Percentiles rank a stretch among this genome's conserved stretches.
Conservation (phyloP, 257 asterid species). For the Scutellaria minor region DNA sequence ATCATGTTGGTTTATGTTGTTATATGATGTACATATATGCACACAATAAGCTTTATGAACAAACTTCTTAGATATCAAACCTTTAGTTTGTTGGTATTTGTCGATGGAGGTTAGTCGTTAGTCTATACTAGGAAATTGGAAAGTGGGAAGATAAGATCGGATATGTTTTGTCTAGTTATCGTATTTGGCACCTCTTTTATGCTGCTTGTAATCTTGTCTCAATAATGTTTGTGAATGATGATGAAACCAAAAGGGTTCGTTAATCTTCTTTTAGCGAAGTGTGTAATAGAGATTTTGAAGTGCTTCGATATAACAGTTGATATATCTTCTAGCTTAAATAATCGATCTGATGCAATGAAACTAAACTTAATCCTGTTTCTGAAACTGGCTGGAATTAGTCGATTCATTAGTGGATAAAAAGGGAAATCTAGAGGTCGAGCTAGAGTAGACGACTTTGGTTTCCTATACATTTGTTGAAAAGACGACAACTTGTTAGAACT, state of each 20-base stretch:
- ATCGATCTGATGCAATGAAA: not conserved
- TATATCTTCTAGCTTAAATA: not conserved
- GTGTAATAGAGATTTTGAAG: not conserved
- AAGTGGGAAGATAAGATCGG: not conserved
- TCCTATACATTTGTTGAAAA: slow-evolving; percentile 1
- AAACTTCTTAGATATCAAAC: no score
- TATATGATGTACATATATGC: not conserved
- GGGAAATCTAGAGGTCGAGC: not conserved
- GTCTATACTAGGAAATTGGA: not conserved
- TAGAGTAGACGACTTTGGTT: not conserved
- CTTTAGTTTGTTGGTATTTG: slow-evolving; percentile 6
- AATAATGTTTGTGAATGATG: not conserved
- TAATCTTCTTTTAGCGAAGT: not conserved
- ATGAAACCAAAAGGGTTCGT: not conserved
- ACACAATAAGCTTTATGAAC: not conserved
- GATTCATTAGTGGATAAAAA: not conserved
- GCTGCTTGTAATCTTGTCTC: not conserved
- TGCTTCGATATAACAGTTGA: not conserved
- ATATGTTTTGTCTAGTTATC: not conserved
- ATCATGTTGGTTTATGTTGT: not conserved
- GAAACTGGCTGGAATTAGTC: not conserved
- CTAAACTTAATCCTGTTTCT: not conserved
- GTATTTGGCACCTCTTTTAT: not conserved
- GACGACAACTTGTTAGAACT: not conserved
- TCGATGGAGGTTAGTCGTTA: slow-evolving; percentile 8